Evolutionary conservation across 2,329 filamentous ascomycete species (phyloP).

Genomic region (Fusarium globosum): DNA sequence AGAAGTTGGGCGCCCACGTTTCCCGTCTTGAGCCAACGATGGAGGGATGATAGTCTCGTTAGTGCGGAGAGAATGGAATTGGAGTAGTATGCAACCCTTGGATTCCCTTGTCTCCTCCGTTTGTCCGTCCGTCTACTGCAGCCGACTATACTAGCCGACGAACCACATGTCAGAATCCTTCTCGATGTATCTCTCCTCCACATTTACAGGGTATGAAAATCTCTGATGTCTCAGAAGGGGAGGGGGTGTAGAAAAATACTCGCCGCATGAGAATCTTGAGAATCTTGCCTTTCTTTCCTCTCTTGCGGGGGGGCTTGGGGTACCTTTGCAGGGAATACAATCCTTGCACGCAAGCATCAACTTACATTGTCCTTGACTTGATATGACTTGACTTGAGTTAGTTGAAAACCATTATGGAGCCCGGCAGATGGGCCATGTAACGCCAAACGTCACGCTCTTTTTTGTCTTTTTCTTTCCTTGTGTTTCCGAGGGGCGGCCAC

Average conservation of each 20-base stretch:
- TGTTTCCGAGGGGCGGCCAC: conserved; percentile 42
- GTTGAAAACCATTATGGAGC: conserved; percentile 17
- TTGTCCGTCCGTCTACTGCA: conserved; percentile 36
- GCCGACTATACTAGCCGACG: conserved; percentile 17
- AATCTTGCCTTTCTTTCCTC: not conserved
- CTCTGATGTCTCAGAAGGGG: conserved; percentile 16
- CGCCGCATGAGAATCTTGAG: not conserved
- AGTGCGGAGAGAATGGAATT: not conserved
- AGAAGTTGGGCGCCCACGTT: conserved; percentile 15
- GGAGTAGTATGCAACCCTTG: conserved; percentile 21
- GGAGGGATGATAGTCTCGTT: not conserved
- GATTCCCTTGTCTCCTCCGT: conserved; percentile 22
- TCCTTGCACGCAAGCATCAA: conserved; percentile 25
- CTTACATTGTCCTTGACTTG: conserved; percentile 7
- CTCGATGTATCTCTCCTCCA: conserved; percentile 1
- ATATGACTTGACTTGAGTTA: not conserved
- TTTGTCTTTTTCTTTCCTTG: conserved; percentile 17
- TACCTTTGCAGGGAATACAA: conserved; percentile 17
- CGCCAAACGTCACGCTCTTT: conserved; percentile 13
- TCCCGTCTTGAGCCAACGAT: conserved; percentile 1
- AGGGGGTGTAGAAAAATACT: not conserved
- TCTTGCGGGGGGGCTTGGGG: conserved; percentile 16
- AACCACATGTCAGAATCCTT: conserved; percentile 18
- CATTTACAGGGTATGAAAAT: not conserved
- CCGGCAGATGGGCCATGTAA: conserved; percentile 43